Evolutionary conservation across 2,329 filamentous ascomycete genomes (phyloP).

Genomic region (Plectosphaerella plurivora): DNA sequence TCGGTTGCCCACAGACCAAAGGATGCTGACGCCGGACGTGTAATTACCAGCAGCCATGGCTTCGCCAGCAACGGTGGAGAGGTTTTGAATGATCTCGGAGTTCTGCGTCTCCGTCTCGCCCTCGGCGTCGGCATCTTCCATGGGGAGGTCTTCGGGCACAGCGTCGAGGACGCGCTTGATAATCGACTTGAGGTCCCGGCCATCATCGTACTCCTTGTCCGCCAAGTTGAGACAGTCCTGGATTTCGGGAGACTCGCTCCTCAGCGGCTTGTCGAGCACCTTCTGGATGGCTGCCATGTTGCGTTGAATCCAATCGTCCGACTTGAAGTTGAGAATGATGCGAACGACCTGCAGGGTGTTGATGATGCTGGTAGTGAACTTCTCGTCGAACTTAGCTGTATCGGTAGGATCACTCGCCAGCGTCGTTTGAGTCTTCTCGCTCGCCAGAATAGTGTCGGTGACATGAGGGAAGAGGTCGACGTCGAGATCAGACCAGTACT

Average conservation of each 20-base stretch:
- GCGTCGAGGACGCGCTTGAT: slow-evolving; percentile 82
- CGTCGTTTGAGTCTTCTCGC: slow-evolving; percentile 67
- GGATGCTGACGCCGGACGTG: slow-evolving; percentile 82
- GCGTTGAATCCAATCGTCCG: slow-evolving; percentile 84
- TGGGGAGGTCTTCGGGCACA: slow-evolving; percentile 72
- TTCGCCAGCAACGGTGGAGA: slow-evolving; percentile 84
- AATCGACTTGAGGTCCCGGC: slow-evolving; percentile 67
- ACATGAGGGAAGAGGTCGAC: slow-evolving; percentile 88
- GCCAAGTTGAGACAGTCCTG: slow-evolving; percentile 84
- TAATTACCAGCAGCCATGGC: slow-evolving; percentile 77
- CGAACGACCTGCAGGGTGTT: slow-evolving; percentile 92
- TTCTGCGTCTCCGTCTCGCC: slow-evolving; percentile 76
- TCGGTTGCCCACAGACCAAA: slow-evolving; percentile 86
- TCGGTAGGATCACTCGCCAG: slow-evolving; percentile 56
- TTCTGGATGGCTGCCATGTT: slow-evolving; percentile 77
- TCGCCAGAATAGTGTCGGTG: slow-evolving; percentile 77
- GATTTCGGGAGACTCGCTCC: slow-evolving; percentile 84
- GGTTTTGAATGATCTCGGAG: slow-evolving; percentile 80
- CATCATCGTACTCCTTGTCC: slow-evolving; percentile 66
- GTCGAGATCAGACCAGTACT: slow-evolving; percentile 89
- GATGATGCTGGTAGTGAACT: slow-evolving; percentile 81
- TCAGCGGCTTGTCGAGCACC: slow-evolving; percentile 82
- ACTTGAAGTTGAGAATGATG: slow-evolving; percentile 81
- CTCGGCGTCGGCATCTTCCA: slow-evolving; percentile 77
- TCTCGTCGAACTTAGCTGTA: slow-evolving; percentile 74